Evolutionary conservation across 257 asterid genomes (phyloP), one percentile per base, ranked within the genome.

Genomic region (Capsicum rhomboideum): DNA sequence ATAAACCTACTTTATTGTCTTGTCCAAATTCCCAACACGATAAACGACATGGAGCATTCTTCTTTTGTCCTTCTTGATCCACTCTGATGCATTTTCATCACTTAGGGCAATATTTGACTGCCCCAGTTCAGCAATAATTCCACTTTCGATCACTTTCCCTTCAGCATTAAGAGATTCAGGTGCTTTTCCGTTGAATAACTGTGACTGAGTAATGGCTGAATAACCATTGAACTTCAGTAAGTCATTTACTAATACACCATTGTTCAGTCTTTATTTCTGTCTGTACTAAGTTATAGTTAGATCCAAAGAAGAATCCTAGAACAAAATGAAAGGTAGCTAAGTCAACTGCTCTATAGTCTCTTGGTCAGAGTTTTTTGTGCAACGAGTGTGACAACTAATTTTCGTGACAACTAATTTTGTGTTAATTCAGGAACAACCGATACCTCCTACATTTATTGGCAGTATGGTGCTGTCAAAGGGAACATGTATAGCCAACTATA

Each of bases 31-130:
- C 52, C 94, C 92, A 86, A 91, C 91, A 72, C 90, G 85, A 82
- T 80, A 90, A 68, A 91, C 92, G 54, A 78, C 90, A 79, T 91
- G 94, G 3, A 91, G 88, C 91, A 91, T 78, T 83, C 92, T 87
- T 86, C 94, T 87, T 20, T 87, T 85, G 86, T 90, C 94, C 18
- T 71, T 88, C 31, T 87, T 79, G 34, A 86, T 75, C 94, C 94
- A 89, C 9, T 89, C 89, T 14, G 87, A 72, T 53, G 86, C 75
- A 80, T 84, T 83, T 80, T 87, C 87, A 80, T 68, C 84, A 29
- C 31, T 80, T 50, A 72, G 28, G 8, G 87, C 58, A 53, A 66
- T 79, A 46, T 75, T 54, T 83, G 85, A 85, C 74, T 83, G 80
- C 26, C 85, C 86, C 42, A 75, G 28, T 26, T 86, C 88, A 21